Evolutionary conservation across 345 rosid species (phyloP).

Genomic region (Syzygium jambos): DNA sequence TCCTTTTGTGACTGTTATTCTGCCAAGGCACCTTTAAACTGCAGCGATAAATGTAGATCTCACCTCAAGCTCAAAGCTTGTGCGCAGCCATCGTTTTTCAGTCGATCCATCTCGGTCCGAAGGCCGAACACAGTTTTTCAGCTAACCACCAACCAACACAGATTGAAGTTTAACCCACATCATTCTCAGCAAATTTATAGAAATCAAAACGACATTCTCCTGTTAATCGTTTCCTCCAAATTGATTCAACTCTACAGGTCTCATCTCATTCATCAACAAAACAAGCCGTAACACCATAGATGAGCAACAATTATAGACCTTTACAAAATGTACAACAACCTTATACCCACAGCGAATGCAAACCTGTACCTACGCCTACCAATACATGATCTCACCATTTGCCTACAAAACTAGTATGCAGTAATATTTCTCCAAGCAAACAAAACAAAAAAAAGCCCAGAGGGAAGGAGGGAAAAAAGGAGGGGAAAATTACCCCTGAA

Average conservation of each 20-base stretch:
- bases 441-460: neutral
- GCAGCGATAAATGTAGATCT: neutral
- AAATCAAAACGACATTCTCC: neutral
- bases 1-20: neutral
- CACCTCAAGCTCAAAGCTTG: neutral
- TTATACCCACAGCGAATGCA: neutral
- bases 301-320: neutral
- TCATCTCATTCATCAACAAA: neutral
- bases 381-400: neutral
- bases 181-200: neutral
- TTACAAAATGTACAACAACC: neutral
- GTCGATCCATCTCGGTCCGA: neutral
- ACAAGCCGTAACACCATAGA: neutral
- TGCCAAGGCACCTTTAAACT: neutral
- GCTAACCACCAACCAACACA: neutral
- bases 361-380: neutral
- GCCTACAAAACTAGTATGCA: neutral
- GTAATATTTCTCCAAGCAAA: neutral
- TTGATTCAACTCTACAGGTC: neutral
- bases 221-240: neutral
- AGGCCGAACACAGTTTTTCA: neutral
- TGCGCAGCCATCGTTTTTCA: neutral
- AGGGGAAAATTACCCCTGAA: slow-evolving; percentile 25
- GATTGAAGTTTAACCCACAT: neutral
- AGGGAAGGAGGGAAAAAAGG: neutral